These are phyloP conservation scores for Colletotrichum paranaense DNA, from an alignment of 2,329 filamentous ascomycete species.

Conservation along the genomic window DNA sequence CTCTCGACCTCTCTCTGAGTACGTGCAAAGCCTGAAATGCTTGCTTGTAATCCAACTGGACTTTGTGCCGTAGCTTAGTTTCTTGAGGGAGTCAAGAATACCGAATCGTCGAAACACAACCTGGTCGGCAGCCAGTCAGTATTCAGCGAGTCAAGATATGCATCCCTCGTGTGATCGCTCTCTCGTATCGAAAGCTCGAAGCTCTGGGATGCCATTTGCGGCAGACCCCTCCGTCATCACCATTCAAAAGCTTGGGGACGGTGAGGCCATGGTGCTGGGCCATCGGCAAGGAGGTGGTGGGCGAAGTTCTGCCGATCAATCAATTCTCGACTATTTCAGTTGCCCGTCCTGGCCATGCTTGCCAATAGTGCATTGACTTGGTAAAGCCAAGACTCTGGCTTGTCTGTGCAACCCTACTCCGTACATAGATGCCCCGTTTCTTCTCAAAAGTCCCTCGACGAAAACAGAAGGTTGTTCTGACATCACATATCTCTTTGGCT, in stretches of 20 bases:
- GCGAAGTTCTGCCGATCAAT: neutral
- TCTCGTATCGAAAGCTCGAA: neutral
- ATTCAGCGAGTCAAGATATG: neutral
- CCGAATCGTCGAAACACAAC: neutral
- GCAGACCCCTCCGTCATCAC: neutral
- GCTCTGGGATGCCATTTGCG: neutral
- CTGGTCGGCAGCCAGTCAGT: neutral
- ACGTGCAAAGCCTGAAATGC: neutral
- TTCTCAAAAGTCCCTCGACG: neutral
- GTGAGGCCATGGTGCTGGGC: neutral
- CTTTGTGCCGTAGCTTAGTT: neutral
- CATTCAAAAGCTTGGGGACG: neutral
- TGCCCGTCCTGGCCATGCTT: neutral
- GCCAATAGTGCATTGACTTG: conserved; percentile 3
- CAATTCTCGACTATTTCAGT: neutral
- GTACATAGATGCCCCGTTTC: neutral
- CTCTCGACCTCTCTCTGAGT: neutral
- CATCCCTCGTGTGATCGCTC: neutral
- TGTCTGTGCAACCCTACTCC: neutral
- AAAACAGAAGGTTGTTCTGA: conserved; percentile 13
- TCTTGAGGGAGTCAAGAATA: neutral
- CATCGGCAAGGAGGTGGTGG: neutral
- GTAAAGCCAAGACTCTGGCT: neutral
- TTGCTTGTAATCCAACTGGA: neutral
- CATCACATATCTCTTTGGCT: neutral